A percentile compares a stretch with the other conserved stretches of the same genome.
Conservation (phyloP, 2,329 filamentous ascomycete species). For the Neoscytalidium dimidiatum region DNA sequence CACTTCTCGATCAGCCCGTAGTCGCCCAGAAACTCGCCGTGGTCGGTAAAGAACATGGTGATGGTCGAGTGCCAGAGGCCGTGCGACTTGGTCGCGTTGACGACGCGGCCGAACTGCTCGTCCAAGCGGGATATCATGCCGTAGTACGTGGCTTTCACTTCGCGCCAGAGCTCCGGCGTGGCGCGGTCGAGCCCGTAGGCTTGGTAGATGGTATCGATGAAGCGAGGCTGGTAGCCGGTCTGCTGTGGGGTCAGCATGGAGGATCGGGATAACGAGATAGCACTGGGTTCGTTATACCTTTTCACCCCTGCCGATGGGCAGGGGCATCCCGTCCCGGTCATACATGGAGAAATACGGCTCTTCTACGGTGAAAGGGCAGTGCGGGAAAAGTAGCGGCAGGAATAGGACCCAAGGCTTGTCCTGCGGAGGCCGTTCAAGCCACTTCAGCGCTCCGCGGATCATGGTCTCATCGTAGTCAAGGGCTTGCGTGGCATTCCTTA, state of each 20-base stretch:
- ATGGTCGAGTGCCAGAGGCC: constrained; percentile 43
- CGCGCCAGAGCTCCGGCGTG: constrained; percentile 45
- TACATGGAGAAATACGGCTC: constrained; percentile 54
- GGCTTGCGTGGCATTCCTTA: constrained; percentile 39
- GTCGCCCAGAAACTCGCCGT: constrained; percentile 52
- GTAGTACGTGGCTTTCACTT: constrained; percentile 50
- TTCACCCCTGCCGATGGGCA: not conserved
- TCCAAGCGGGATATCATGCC: constrained; percentile 52
- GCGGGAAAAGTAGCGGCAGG: constrained; percentile 47
- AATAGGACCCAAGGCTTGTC: constrained; percentile 48
- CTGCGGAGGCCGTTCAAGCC: constrained; percentile 46
- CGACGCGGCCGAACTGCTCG: constrained; percentile 48
- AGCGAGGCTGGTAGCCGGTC: constrained; percentile 48
- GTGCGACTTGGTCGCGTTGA: constrained; percentile 36
- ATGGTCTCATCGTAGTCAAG: constrained; percentile 50
- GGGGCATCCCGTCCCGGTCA: constrained; percentile 34
- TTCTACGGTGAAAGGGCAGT: constrained; percentile 52
- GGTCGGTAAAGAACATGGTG: constrained; percentile 49
- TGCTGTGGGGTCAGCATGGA: constrained; percentile 22
- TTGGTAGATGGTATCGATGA: constrained; percentile 43
- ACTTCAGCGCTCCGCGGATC: constrained; percentile 44
- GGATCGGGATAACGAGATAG: constrained; percentile 31
- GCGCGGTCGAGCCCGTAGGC: constrained; percentile 43
- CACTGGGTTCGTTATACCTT: constrained; percentile 23
- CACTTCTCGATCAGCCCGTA: constrained; percentile 53